phyloP scores from a whole-genome alignment of 1,284 basidiomycete species.

The Laetiporus sulphureus region DNA sequence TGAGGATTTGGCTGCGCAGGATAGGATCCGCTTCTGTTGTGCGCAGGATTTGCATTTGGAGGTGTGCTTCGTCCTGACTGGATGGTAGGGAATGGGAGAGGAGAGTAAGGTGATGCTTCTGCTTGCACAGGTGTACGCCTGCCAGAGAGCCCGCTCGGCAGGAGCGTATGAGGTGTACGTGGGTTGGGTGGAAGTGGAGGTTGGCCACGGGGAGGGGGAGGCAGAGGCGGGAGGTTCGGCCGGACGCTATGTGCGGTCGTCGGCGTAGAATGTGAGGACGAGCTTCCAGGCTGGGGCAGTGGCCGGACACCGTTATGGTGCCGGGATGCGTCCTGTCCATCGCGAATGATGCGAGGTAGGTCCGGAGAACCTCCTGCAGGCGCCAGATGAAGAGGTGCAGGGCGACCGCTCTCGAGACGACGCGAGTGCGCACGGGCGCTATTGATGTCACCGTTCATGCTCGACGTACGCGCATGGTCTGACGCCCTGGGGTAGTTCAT shows the following conservation, averaged over 20 bases:
- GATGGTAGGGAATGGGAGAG: constrained; percentile 38
- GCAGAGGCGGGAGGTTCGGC: constrained; percentile 53
- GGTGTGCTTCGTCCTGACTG: constrained; percentile 24
- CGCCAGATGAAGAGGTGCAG: constrained; percentile 60
- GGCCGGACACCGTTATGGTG: constrained; percentile 33
- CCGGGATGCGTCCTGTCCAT: constrained; percentile 53
- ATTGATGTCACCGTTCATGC: constrained; percentile 17
- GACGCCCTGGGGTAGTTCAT: constrained; percentile 17
- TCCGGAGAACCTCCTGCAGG: constrained; percentile 39
- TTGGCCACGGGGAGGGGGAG: constrained; percentile 57
- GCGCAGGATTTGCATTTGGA: constrained; percentile 30
- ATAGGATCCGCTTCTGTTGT: constrained; percentile 39
- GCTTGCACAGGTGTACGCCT: constrained; percentile 52
- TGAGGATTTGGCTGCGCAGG: constrained; percentile 14
- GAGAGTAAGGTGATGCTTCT: constrained; percentile 48
- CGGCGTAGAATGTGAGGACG: constrained; percentile 25
- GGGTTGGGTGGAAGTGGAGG: constrained; percentile 46
- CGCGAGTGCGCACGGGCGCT: constrained; percentile 20
- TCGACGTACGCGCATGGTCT: constrained; percentile 21
- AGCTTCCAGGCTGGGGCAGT: constrained; percentile 33
- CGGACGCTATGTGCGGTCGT: constrained; percentile 32
- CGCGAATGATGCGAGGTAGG: constrained; percentile 61
- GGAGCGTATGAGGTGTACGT: constrained; percentile 18
- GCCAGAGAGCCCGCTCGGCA: constrained; percentile 28
- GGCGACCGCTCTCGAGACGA: constrained; percentile 47